A percentile compares a stretch with the other conserved stretches of the same genome.
Evolutionary conservation across 2,329 filamentous ascomycete genomes (phyloP).

Genomic region (Monascus ruber): DNA sequence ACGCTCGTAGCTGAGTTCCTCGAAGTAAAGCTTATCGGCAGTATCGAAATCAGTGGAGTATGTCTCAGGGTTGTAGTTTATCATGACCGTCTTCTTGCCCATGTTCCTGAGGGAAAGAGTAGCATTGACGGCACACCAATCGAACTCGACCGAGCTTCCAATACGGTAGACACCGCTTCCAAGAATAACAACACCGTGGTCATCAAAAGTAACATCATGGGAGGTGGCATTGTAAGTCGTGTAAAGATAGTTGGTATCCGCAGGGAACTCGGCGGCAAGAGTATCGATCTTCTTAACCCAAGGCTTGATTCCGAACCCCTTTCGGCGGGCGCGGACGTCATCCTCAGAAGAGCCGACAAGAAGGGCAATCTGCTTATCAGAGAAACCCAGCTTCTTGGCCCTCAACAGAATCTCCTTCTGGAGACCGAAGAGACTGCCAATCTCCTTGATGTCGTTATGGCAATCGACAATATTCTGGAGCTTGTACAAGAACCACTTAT

Average conservation of each 20-base stretch:
- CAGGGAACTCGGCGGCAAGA: conserved; percentile 90
- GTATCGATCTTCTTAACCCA: conserved; percentile 99
- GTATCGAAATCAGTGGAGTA: conserved; percentile 74
- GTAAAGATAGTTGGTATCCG: conserved; percentile 90
- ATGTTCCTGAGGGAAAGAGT: conserved; percentile 71
- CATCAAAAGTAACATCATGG: conserved; percentile 88
- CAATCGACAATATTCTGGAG: conserved; percentile 93
- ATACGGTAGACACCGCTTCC: conserved; percentile 96
- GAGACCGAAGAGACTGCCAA: conserved; percentile 69
- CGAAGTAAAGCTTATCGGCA: conserved; percentile 89
- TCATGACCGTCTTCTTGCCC: conserved; percentile 96
- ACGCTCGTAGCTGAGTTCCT: conserved; percentile 90
- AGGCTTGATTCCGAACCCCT: conserved; percentile 77
- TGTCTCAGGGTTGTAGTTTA: conserved; percentile 85
- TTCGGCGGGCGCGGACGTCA: conserved; percentile 72
- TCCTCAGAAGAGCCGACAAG: conserved; percentile 81
- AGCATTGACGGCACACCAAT: conserved; percentile 93
- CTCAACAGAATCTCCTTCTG: conserved; percentile 81
- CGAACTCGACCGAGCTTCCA: conserved; percentile 94
- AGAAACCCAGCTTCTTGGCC: conserved; percentile 97
- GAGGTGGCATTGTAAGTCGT: conserved; percentile 94
- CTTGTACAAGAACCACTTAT: conserved; percentile 99
- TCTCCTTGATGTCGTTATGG: conserved; percentile 71
- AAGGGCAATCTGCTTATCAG: conserved; percentile 83
- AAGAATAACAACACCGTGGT: conserved; percentile 79